These are phyloP conservation scores for Lasiodiplodia sp. DNA, from an alignment of 2,329 filamentous ascomycete genomes.

Conservation along the genomic window DNA sequence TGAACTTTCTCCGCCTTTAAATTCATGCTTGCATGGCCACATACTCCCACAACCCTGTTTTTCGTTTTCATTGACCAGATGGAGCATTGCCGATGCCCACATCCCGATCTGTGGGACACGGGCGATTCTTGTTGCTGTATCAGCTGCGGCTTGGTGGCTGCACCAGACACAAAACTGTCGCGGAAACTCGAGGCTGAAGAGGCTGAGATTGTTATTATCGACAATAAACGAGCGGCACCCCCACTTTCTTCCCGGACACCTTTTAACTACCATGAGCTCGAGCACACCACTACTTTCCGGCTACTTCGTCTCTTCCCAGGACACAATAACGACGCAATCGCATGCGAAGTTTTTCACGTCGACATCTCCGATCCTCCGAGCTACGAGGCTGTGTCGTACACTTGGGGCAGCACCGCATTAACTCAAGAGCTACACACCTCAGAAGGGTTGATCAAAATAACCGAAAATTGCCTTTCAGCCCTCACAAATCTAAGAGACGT, in stretches of 20 bases:
- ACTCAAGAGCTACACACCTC: background rate
- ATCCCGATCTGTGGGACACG: too few relatives aligned
- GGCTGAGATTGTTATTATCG: too few relatives aligned
- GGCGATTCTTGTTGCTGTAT: too few relatives aligned
- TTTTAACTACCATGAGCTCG: background rate
- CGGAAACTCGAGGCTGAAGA: too few relatives aligned
- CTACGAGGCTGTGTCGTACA: background rate
- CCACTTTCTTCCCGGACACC: background rate
- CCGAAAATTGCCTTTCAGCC: background rate
- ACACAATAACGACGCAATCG: fast-evolving
- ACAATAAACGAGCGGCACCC: too few relatives aligned
- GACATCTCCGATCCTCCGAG: background rate
- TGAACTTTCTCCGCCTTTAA: too few relatives aligned
- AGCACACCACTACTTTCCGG: background rate
- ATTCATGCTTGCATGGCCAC: too few relatives aligned
- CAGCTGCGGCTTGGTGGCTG: too few relatives aligned
- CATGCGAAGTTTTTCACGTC: background rate
- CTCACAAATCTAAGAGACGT: background rate
- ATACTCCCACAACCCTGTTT: too few relatives aligned
- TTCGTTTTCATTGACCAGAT: too few relatives aligned
- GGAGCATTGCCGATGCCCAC: too few relatives aligned
- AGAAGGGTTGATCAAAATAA: background rate
- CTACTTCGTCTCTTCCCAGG: background rate
- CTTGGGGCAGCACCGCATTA: fast-evolving
- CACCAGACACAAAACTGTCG: too few relatives aligned